A percentile compares a stretch with the other conserved stretches of the same genome.
Evolutionary conservation across 2,329 filamentous ascomycete genomes (phyloP).

Genomic region (Sarocladium strictum): DNA sequence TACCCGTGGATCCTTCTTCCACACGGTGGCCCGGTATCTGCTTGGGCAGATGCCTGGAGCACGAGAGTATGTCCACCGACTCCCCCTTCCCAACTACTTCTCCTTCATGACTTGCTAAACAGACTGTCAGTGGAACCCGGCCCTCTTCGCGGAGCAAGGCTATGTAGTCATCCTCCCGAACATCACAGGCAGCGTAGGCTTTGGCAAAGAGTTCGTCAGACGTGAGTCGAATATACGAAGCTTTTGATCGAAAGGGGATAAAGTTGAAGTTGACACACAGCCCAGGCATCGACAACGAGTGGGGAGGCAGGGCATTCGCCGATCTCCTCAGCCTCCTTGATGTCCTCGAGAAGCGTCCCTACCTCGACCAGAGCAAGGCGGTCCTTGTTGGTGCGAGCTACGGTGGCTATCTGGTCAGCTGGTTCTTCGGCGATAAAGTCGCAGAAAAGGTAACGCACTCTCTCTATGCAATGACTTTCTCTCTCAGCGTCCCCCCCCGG

Average conservation of each 20-base stretch:
- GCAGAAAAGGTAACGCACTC: constrained; percentile 35
- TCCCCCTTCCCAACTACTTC: background rate
- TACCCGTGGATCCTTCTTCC: constrained; percentile 32
- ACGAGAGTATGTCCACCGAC: constrained; percentile 25
- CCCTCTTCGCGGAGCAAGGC: constrained; percentile 54
- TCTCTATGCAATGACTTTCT: background rate
- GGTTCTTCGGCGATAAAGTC: constrained; percentile 48
- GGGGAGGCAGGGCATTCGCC: constrained; percentile 48
- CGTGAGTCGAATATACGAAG: constrained; percentile 16
- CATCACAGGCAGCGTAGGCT: constrained; percentile 51
- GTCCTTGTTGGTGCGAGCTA: constrained; percentile 48
- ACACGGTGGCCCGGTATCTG: constrained; percentile 35
- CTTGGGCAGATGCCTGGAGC: constrained; percentile 49
- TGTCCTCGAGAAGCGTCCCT: constrained; percentile 43
- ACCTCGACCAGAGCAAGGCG: constrained; percentile 46
- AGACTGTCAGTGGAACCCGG: constrained; percentile 40
- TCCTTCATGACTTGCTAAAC: background rate
- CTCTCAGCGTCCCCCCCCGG: background rate
- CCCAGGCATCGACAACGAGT: constrained; percentile 43
- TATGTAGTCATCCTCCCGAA: constrained; percentile 56
- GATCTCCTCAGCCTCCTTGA: constrained; percentile 50
- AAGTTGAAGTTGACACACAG: too few relatives aligned
- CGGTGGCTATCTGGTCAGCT: constrained; percentile 57
- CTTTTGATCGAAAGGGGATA: too few relatives aligned
- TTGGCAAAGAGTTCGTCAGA: constrained; percentile 35